Base-by-base conservation (phyloP, 495 filamentous ascomycete species). In the Lichina pygmaea region DNA sequence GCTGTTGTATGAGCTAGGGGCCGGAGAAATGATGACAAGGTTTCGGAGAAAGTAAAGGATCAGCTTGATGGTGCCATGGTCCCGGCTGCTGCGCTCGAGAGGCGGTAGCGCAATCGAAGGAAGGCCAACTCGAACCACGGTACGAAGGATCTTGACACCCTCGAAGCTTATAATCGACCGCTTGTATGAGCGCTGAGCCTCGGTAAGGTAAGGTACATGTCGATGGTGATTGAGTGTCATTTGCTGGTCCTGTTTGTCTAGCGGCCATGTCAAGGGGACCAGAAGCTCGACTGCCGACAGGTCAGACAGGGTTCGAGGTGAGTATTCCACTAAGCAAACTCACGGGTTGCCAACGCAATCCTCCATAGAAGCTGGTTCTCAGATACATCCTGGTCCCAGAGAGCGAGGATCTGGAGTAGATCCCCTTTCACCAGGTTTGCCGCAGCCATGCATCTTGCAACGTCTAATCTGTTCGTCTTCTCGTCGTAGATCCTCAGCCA, bases 401-500 rank as follows among this genome's bases (percentile, higher is more conserved):
- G 52, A 2, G 82, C 76, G 41, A 99, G 66, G 50, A 99, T 95
- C 45, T 85, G 80, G 45, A 95, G 63, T 33, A 99, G 63, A 58
- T 99, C 91, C 9, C 80, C 76, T 50, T 77, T 75, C 48, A 95
- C 72, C n/a, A 99, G 59, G 54, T 95, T 94, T 41, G 83, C 77
- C 55, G 95, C 86, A 54, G 83, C 80, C 46, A 95, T 63, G 54
- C 85, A 93, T 57, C 89, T 70, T 41, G 85, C 86, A 46, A 95
- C 91, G 60, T 99, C 91, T 69, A 91, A 77, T 46, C 89, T 77
- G 54, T 92, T 91, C 46, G 78, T 72, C 57, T 89, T 91, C 55
- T 92, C 79, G 56, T 99, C 91, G 66, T 91, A 91, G 47, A 92
- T 67, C 55, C 78, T 84, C 52, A 99, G 62, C 91, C 91, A 95